Base-by-base conservation (phyloP, 1,139 yeast species). In the Candida sojae region DNA sequence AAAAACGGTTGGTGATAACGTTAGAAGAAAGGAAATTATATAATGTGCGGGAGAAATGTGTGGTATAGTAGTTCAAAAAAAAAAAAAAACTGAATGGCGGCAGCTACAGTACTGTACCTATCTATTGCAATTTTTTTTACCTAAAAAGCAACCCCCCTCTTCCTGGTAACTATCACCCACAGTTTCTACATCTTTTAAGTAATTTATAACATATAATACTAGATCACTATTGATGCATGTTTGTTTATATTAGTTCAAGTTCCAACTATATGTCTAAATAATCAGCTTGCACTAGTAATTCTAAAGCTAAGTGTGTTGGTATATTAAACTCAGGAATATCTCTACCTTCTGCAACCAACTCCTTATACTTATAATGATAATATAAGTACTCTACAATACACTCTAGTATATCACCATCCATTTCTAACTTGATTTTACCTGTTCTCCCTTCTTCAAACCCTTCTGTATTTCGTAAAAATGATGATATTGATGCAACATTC, bases 281-380 rank as follows among this genome's bases (percentile, higher is more conserved):
- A 63, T 92, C 98, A 0, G 98, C 96, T 32, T 96, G 96, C 36
- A 93, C 95, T 43, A 93, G 70, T 56, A 93, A 71, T 61, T 93
- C 98, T 55, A 93, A 73, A 0, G 98, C 97, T 79, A 92, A 81
- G 58, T 90, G 97, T 0, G 98, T 93, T 0, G 98, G 97, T 1
- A 93, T 83, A 42, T 87, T 86, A 64, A 93, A 93, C 52, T 88
- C 95, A 0, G 96, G 96, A 9, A 88, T 82, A 45, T 79, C 82
- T 0, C 77, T 79, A 26, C 73, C 70, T 37, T 75, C 82, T 2
- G 79, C 82, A 39, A 71, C 74, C 30, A 38, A 48, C 49, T 84
- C 88, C 54, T 75, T 80, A 61, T 88, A 88, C 59, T 88, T 86
- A 56, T 76, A 68, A 58, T 88, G 83, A 62, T 89, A 92, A 62